These are phyloP conservation scores for Tetraselmis striata DNA, from an alignment of 139 green algal genomes.

Conservation along the genomic window DNA sequence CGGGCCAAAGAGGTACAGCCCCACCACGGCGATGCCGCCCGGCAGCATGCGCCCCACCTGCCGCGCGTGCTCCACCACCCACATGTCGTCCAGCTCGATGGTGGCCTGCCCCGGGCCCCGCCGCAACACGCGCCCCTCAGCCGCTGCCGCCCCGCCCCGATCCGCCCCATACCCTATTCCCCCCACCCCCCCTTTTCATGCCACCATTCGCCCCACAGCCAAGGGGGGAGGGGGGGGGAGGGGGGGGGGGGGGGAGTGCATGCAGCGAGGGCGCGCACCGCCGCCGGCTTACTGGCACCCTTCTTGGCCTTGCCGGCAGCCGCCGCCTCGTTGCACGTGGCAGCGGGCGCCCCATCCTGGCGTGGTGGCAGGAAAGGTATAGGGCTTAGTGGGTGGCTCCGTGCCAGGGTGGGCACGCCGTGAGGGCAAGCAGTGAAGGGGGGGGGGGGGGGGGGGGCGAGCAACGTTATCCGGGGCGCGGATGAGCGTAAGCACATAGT, in stretches of 20 bases:
- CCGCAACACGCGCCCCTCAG: background rate
- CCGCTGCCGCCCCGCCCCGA: too few relatives aligned
- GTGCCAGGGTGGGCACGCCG: too few relatives aligned
- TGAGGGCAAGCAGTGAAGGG: background rate
- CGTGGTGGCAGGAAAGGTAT: background rate
- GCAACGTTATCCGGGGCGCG: background rate
- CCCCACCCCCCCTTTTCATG: background rate
- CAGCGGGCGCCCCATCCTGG: background rate
- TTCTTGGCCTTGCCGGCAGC: background rate
- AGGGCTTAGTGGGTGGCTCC: too few relatives aligned
- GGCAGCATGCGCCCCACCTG: slow-evolving; percentile 1
- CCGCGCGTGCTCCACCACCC: background rate
- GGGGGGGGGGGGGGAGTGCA: background rate
- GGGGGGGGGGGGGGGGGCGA: background rate
- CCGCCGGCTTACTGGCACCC: background rate
- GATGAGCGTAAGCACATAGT: background rate
- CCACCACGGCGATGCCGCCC: background rate
- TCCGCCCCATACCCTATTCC: background rate
- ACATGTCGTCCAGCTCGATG: background rate
- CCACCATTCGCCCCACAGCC: background rate
- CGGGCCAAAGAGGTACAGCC: background rate
- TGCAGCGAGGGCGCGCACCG: background rate
- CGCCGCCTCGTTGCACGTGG: background rate
- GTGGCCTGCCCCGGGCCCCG: background rate
- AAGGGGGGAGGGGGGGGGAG: background rate